Conservation (phyloP, 106 monocot genomes). For the Apostasia shenzhenica region DNA sequence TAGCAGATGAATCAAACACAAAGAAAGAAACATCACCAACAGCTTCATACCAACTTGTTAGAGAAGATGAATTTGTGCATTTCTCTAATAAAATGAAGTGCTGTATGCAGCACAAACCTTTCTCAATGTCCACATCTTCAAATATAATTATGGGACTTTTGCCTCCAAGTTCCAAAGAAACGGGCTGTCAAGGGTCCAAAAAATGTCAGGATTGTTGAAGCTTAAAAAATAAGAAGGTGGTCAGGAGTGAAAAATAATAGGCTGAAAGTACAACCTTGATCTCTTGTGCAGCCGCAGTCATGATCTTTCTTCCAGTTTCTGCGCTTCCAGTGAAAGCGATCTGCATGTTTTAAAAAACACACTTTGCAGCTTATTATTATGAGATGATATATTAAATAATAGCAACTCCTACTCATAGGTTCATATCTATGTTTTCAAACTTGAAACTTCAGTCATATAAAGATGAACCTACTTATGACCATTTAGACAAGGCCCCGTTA, state of each 20-base stretch:
- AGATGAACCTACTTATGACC: not conserved
- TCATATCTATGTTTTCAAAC: too few relatives aligned
- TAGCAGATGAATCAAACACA: conserved; percentile 1
- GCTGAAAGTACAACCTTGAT: conserved; percentile 53
- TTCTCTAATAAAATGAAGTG: not conserved
- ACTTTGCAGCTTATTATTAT: not conserved
- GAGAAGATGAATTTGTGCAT: not conserved
- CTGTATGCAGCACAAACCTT: conserved; percentile 43
- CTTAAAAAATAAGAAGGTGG: not conserved
- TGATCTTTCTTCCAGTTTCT: conserved; percentile 81
- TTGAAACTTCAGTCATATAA: not conserved
- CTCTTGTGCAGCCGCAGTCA: conserved; percentile 79
- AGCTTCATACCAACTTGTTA: not conserved
- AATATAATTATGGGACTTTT: conserved; percentile 98
- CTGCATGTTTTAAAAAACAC: conserved; percentile 21
- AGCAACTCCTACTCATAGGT: too few relatives aligned
- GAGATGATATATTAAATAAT: too few relatives aligned
- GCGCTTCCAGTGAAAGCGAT: conserved; percentile 95
- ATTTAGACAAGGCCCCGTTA: not conserved
- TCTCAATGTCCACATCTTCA: conserved; percentile 97
- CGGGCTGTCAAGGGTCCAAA: conserved; percentile 41
- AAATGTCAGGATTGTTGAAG: not conserved
- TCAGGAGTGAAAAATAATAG: conserved; percentile 6
- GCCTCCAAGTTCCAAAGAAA: conserved; percentile 98
- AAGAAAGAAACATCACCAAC: not conserved